These are phyloP conservation scores for Lichtheimia corymbifera DNA, from an alignment of 371 early-diverging fungal genomes.

Conservation along the genomic window DNA sequence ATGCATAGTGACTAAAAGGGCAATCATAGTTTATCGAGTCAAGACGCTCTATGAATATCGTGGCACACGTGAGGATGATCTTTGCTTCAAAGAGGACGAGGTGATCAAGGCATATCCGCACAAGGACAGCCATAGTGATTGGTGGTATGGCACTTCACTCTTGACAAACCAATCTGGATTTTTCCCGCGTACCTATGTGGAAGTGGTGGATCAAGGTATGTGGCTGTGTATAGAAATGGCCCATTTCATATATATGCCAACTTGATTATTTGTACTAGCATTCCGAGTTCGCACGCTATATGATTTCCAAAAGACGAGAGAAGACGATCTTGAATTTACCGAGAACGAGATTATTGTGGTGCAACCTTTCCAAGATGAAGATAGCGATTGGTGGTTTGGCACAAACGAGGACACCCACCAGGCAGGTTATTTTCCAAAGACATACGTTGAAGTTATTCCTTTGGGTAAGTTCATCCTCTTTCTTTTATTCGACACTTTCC, in stretches of 20 bases:
- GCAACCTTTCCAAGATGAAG: conserved; percentile 54
- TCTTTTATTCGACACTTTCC: background rate
- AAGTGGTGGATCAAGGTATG: conserved; percentile 47
- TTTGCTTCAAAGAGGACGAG: conserved; percentile 46
- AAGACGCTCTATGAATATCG: conserved; percentile 48
- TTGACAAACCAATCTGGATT: conserved; percentile 36
- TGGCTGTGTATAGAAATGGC: background rate
- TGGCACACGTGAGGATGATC: conserved; percentile 50
- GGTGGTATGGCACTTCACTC: conserved; percentile 50
- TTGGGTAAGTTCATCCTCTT: conserved; percentile 20
- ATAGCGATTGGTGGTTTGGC: conserved; percentile 52
- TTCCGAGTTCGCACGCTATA: conserved; percentile 49
- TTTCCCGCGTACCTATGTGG: conserved; percentile 50
- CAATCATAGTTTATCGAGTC: conserved; percentile 39
- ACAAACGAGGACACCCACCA: conserved; percentile 40
- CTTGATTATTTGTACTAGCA: conserved; percentile 19
- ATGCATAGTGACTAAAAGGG: background rate
- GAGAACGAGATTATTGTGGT: conserved; percentile 47
- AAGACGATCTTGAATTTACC: conserved; percentile 47
- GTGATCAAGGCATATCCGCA: conserved; percentile 55
- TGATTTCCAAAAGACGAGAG: conserved; percentile 36
- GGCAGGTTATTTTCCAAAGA: conserved; percentile 42
- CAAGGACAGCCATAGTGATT: conserved; percentile 48
- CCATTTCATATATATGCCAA: background rate
- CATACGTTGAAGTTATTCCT: conserved; percentile 37